These are phyloP conservation scores for Boletus tylopilopsis DNA, from an alignment of 768 basidiomycete genomes.

Conservation along the genomic window DNA sequence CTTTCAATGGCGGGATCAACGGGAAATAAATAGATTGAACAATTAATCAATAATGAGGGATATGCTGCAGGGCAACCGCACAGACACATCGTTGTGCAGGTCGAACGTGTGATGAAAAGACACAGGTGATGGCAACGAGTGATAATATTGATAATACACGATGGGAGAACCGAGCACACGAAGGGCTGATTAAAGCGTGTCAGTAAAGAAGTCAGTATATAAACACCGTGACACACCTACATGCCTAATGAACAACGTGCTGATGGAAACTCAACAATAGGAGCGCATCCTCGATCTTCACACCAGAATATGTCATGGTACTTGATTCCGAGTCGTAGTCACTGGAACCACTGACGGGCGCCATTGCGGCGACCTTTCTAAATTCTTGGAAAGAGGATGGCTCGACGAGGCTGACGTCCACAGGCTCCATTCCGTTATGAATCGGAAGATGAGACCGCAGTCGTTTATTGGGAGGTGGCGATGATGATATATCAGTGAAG, in stretches of 20 bases:
- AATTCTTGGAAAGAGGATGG: conserved; percentile 44
- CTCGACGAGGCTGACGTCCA: conserved; percentile 37
- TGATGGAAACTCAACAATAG: conserved; percentile 73
- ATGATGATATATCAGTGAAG: conserved; percentile 49
- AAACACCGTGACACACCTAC: conserved; percentile 19
- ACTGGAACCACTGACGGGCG: conserved; percentile 14
- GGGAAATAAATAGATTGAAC: conserved; percentile 24
- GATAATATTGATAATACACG: conserved; percentile 25
- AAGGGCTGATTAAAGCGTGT: conserved; percentile 13
- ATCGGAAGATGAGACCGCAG: conserved; percentile 28
- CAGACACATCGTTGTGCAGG: conserved; percentile 7
- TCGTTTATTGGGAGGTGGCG: conserved; percentile 34
- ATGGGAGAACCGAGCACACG: conserved; percentile 13
- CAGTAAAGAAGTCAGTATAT: conserved; percentile 1
- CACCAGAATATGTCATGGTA: conserved; percentile 42
- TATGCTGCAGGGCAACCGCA: conserved; percentile 23
- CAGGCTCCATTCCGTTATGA: conserved; percentile 27
- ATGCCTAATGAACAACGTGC: conserved; percentile 50
- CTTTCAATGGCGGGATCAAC: conserved; percentile 2
- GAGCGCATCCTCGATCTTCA: conserved; percentile 71
- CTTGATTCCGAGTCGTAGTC: conserved; percentile 28
- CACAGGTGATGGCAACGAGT: conserved; percentile 10
- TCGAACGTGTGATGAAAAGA: conserved; percentile 6
- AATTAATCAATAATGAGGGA: conserved; percentile 37
- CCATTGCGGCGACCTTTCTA: conserved; percentile 40